Evolutionary conservation across 2,329 filamentous ascomycete genomes (phyloP).

Genomic region (Chalaropsis ovoidea): DNA sequence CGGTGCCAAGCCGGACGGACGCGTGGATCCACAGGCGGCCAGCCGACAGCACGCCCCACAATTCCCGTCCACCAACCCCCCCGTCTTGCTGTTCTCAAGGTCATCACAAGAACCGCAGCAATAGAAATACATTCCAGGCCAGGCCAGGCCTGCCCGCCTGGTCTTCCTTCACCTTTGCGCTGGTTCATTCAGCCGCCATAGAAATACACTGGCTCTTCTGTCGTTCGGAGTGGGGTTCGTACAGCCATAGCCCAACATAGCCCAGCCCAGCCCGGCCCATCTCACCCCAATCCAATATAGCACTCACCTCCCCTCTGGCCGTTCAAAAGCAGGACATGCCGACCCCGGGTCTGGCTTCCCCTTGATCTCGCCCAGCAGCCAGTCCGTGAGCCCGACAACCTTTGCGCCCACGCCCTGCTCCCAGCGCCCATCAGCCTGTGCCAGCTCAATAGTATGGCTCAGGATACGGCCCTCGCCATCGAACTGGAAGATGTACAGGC

Average conservation of each 20-base stretch:
- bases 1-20: not conserved
- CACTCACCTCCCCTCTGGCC: constrained; percentile 4
- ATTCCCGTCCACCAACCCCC: not conserved
- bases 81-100: not conserved
- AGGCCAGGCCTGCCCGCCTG: not conserved
- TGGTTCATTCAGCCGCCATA: not conserved
- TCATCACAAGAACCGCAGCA: not conserved
- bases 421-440: constrained; percentile 72
- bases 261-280: not conserved
- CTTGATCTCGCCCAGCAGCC: constrained; percentile 69
- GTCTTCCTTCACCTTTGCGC: not conserved
- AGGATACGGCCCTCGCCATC: constrained; percentile 74
- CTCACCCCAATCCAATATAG: not conserved
- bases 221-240: not conserved
- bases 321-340: constrained; percentile 25
- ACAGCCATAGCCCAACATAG: not conserved
- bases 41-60: not conserved
- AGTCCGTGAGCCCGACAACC: constrained; percentile 87
- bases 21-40: not conserved
- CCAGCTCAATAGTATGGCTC: constrained; percentile 88
- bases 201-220: not conserved
- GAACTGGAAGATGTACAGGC: constrained; percentile 92
- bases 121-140: not conserved
- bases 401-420: constrained; percentile 70
- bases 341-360: constrained; percentile 21